phyloP scores from a whole-genome alignment of 1,284 basidiomycete genomes.

The Golubevia sp. region DNA sequence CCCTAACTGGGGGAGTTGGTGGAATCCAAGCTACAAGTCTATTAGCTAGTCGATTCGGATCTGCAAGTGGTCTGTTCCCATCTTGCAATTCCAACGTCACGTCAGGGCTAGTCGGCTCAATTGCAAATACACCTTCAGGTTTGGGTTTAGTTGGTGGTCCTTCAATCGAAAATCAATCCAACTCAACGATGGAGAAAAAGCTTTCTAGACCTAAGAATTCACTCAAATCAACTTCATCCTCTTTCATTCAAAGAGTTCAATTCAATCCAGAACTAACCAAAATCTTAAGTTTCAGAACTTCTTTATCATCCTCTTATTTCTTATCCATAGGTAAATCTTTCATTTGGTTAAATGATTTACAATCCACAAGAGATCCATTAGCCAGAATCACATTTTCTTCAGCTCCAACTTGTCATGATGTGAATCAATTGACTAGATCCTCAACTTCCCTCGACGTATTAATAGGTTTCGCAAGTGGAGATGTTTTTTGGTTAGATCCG shows the following conservation, averaged over 20 bases:
- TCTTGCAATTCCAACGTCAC: not conserved
- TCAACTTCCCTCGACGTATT: constrained; percentile 42
- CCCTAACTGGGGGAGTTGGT: constrained; percentile 30
- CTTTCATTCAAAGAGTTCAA: constrained; percentile 45
- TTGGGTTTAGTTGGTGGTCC: not conserved
- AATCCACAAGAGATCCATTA: constrained; percentile 11
- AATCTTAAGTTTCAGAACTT: constrained; percentile 28
- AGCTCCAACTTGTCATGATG: constrained; percentile 37
- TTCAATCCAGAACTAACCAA: constrained; percentile 38
- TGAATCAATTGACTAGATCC: constrained; percentile 50
- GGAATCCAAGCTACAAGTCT: constrained; percentile 27
- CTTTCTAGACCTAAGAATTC: constrained; percentile 40
- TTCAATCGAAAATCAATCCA: constrained; percentile 13
- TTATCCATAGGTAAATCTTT: constrained; percentile 36
- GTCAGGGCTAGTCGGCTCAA: not conserved
- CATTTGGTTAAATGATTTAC: constrained; percentile 38
- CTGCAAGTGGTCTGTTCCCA: not conserved
- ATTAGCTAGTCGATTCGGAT: constrained; percentile 10
- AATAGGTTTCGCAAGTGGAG: constrained; percentile 48
- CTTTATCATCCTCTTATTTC: constrained; percentile 30
- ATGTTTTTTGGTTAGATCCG: constrained; percentile 53
- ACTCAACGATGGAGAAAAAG: constrained; percentile 31
- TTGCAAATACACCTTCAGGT: not conserved
- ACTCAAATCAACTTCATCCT: constrained; percentile 38
- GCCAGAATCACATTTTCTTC: constrained; percentile 40